A percentile compares a stretch with the other conserved stretches of the same genome.
Conservation (phyloP, 108 stramenopile species). For the Aurantiochytrium sp. region DNA sequence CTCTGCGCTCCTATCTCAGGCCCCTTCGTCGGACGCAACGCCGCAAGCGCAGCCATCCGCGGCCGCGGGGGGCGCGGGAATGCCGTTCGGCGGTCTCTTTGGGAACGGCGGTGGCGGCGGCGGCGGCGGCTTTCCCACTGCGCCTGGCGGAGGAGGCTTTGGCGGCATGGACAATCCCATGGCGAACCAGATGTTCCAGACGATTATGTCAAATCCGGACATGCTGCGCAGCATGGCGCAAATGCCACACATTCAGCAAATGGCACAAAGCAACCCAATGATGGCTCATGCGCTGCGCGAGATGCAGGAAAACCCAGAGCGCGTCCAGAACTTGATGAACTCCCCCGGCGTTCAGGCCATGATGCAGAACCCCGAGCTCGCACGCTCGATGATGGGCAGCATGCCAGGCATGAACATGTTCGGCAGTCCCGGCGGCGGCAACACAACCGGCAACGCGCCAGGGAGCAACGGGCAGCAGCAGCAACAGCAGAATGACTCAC, state of each 20-base stretch:
- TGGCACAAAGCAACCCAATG: background rate
- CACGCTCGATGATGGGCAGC: background rate
- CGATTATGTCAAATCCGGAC: background rate
- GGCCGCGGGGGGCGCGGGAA: background rate
- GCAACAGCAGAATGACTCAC: background rate
- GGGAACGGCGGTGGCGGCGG: background rate
- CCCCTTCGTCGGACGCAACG: background rate
- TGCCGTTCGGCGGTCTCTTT: background rate
- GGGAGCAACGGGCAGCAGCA: background rate
- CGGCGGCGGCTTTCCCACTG: background rate
- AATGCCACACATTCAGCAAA: background rate
- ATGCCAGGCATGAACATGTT: background rate
- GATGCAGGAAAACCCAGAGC: background rate
- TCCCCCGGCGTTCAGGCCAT: background rate
- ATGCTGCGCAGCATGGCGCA: slow-evolving; percentile 5
- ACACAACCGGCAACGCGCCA: background rate
- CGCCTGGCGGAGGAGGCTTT: background rate
- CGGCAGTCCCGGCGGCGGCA: background rate
- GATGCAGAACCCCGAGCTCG: background rate
- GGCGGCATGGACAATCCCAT: background rate
- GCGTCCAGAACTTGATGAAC: background rate
- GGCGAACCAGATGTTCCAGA: background rate
- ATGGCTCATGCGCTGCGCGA: background rate
- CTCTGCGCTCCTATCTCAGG: background rate
- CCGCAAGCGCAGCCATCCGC: background rate